These are phyloP conservation scores for Phytophthora lateralis DNA, from an alignment of 352 stramenopile species.

Conservation along the genomic window DNA sequence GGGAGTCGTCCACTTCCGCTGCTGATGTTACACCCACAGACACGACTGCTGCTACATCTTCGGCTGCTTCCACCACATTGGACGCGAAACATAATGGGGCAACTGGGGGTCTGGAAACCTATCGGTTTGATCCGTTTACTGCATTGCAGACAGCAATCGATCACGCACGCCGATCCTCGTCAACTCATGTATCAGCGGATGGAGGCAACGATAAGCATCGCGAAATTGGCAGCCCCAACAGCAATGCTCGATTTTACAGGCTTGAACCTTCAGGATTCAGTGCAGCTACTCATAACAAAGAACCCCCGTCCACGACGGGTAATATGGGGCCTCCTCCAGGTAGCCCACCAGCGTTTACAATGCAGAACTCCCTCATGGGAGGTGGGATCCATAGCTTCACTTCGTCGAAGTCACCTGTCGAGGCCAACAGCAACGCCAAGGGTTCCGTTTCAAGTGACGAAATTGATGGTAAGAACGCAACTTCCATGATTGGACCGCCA, in stretches of 20 bases:
- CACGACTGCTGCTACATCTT: background rate
- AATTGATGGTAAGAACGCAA: constrained; percentile 3
- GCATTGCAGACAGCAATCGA: constrained; percentile 67
- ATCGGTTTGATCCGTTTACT: constrained; percentile 65
- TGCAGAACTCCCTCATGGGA: constrained; percentile 77
- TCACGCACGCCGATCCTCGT: constrained; percentile 38
- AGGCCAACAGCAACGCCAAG: background rate
- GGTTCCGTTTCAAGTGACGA: constrained; percentile 3
- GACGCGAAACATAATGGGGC: constrained; percentile 7
- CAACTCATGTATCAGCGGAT: background rate
- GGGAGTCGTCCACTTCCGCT: constrained; percentile 21
- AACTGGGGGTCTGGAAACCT: constrained; percentile 22
- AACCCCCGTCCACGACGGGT: background rate
- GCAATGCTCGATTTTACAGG: constrained; percentile 24
- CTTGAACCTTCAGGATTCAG: constrained; percentile 19
- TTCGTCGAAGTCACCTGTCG: background rate
- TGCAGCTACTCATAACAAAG: constrained; percentile 2
- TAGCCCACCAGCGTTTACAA: constrained; percentile 46
- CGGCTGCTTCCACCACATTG: constrained; percentile 10
- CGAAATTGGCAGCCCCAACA: constrained; percentile 21
- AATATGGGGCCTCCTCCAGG: constrained; percentile 47
- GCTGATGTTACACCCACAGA: background rate
- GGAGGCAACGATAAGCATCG: constrained; percentile 5
- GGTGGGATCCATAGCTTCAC: constrained; percentile 62
- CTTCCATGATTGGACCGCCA: constrained; percentile 18